These are phyloP conservation scores for Colletotrichum siamense DNA, from an alignment of 2,329 filamentous ascomycete genomes.

Conservation along the genomic window DNA sequence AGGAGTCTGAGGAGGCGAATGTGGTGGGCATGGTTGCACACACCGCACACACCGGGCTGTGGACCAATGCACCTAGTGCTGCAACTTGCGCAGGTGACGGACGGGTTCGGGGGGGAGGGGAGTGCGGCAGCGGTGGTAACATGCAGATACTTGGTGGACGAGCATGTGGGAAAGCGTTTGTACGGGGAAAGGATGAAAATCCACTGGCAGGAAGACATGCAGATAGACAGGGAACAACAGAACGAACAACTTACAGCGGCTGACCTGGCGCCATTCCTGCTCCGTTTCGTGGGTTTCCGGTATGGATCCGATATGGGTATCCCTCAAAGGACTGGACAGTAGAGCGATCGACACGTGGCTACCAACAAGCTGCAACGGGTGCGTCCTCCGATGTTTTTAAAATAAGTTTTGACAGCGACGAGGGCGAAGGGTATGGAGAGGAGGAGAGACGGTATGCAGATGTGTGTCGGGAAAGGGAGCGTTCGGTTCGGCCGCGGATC, in stretches of 20 bases:
- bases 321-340: background rate
- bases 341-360: conserved; percentile 7
- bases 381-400: background rate
- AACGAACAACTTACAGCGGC: conserved; percentile 15
- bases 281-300: background rate
- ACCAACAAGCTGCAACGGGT: background rate
- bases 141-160: background rate
- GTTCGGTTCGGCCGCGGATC: conserved; percentile 9
- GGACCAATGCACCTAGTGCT: conserved; percentile 15
- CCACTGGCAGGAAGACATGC: background rate
- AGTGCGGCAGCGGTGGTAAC: background rate
- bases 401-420: conserved; percentile 4
- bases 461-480: background rate
- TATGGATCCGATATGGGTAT: background rate
- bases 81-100: conserved; percentile 5
- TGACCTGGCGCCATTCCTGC: conserved; percentile 12
- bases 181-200: background rate
- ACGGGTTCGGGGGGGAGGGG: background rate
- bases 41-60: background rate
- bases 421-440: background rate
- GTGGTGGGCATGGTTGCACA: background rate
- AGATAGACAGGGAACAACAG: background rate
- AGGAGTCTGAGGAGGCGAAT: background rate
- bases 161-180: background rate
- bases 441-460: background rate